phyloP scores from a whole-genome alignment of 305 asterid genomes.

The Caryopteris hybrid region DNA sequence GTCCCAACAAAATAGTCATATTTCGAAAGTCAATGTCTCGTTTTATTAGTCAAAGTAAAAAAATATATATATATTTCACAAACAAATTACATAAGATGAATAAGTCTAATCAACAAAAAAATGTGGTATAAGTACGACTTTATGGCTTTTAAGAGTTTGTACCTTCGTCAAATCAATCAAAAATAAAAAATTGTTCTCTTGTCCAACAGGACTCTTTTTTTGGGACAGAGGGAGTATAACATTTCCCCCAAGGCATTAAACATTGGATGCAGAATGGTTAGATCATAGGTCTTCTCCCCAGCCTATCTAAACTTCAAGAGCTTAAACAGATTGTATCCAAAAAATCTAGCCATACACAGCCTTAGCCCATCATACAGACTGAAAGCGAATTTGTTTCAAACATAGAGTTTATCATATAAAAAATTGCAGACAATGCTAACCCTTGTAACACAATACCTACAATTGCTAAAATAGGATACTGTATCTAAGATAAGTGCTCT shows the following conservation, averaged over 20 bases:
- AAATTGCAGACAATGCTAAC: not conserved
- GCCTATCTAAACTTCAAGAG: conserved; percentile 9
- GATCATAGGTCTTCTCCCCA: conserved; percentile 6
- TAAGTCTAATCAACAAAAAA: too few species aligned
- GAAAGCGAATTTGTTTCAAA: not conserved
- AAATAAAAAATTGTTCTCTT: too few species aligned
- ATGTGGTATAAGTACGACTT: too few species aligned
- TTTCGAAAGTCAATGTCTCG: too few species aligned
- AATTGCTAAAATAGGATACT: not conserved
- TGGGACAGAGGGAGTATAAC: not conserved
- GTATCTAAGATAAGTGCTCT: not conserved
- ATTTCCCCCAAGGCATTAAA: conserved; percentile 1
- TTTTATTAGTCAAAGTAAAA: too few species aligned
- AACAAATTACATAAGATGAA: too few species aligned
- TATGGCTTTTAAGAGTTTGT: too few species aligned
- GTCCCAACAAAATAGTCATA: too few species aligned
- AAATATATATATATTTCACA: too few species aligned
- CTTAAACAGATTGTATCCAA: not conserved
- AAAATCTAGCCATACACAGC: too few species aligned
- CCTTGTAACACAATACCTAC: not conserved
- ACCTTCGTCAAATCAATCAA: too few species aligned
- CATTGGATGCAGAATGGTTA: not conserved
- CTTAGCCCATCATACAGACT: not conserved
- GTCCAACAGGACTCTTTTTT: too few species aligned
- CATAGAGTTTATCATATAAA: not conserved